Base-by-base conservation (phyloP, 768 basidiomycete genomes). In the Rhizopogon salebrosus region DNA sequence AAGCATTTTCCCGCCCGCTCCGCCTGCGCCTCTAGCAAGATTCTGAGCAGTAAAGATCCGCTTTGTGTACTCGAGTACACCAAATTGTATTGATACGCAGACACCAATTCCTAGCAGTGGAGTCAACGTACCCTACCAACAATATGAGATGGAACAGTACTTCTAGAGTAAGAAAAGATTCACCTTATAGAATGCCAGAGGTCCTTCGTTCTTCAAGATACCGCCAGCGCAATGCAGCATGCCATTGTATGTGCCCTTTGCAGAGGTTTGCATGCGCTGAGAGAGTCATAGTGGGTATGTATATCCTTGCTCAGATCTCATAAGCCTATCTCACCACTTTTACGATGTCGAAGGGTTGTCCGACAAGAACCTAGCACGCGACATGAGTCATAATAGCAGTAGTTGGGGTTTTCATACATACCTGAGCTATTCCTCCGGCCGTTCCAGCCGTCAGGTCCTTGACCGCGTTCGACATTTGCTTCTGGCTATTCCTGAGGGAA, bases 41-140 rank as follows among this genome's bases (percentile, higher is more conserved):
- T 95, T 95, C 54, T 77, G 77, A 37, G 68, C 63, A 3, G 83
- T 80, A 61, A 95, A 94, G 59, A 77, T 74, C 16, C 94, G 84
- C 68, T 98, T 98, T 43, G 85, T 75, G 57, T 82, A 84, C 70
- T 95, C 93, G 53, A 98, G 76, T 26, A 84, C 92, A 52, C 85
- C 94, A 64, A 98, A 98, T 67, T 98, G 94, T 64, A 98, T 98
- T 10, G 93, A 95, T 4, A 98, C 94, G 63, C 94, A 98, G 37
- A 90, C 79, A 57, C 94, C 94, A 56, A 98, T 95, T 39, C 94
- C 94, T 18, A 95, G 74, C 10, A 98, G 74, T 10, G 94, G 94
- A 1, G 92, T 88, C 42, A 95, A 70, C 1, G 94, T 95, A 52
- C 94, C 94, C 92, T 95, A 53, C 11, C 9, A n/a, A 53, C 36